Evolutionary conservation across 176 grass and related monocot genomes (phyloP).

Genomic region (Triticum turgidum): DNA sequence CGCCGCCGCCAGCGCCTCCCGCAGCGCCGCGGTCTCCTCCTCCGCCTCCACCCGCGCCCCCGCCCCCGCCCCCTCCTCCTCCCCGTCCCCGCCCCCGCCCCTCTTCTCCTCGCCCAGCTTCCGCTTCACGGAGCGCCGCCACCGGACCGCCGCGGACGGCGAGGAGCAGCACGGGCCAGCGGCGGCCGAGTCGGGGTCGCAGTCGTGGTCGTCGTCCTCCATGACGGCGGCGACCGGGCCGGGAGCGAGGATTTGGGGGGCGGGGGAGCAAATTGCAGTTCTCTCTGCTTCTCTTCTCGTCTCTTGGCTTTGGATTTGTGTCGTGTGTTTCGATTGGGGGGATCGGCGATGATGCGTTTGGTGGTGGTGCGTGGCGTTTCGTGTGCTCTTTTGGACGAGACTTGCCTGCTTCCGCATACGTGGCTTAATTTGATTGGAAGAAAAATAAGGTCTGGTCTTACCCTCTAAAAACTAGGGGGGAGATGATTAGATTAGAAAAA

Average conservation of each 20-base stretch:
- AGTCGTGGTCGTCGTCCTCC: slow-evolving; percentile 35
- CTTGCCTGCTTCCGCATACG: no score
- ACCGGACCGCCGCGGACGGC: slow-evolving; percentile 13
- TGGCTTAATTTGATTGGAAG: no score
- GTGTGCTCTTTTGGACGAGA: background rate
- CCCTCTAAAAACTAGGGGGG: accelerated
- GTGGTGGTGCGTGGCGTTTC: slow-evolving; percentile 11
- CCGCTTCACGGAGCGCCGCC: slow-evolving; percentile 83
- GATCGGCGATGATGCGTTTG: slow-evolving; percentile 3
- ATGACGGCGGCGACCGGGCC: slow-evolving; percentile 21
- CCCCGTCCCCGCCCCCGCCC: background rate
- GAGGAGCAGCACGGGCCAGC: slow-evolving; percentile 54
- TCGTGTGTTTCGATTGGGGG: slow-evolving; percentile 29
- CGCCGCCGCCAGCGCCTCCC: slow-evolving; percentile 56
- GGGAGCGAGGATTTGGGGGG: background rate
- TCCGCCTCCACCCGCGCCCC: slow-evolving; percentile 54
- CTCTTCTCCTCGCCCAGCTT: slow-evolving; percentile 38
- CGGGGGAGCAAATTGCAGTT: slow-evolving; percentile 6
- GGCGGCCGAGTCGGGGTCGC: background rate
- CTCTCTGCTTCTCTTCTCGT: background rate
- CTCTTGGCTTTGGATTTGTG: background rate
- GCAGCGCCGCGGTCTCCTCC: slow-evolving; percentile 56
- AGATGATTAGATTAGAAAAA: no score
- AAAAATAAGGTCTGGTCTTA: no score
- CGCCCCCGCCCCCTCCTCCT: background rate